These are phyloP conservation scores for Aspergillus fumigatus DNA, from an alignment of 2,329 filamentous ascomycete species.

Conservation along the genomic window DNA sequence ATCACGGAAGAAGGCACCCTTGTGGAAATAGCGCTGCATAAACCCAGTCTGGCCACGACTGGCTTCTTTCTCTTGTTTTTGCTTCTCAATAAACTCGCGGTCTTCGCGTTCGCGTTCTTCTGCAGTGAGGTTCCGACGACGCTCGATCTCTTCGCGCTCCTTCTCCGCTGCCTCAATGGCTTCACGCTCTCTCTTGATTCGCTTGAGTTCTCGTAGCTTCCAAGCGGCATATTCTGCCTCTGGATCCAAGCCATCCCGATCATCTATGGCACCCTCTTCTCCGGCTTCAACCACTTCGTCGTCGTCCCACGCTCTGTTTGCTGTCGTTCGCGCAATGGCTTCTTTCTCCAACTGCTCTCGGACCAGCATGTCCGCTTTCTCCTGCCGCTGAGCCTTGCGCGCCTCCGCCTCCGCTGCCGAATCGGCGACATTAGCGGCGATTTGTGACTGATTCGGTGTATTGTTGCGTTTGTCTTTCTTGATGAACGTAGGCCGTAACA, in stretches of 20 bases:
- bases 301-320: conserved; percentile 81
- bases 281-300: conserved; percentile 61
- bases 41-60: conserved; percentile 75
- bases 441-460: conserved; percentile 19
- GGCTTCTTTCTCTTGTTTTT: conserved; percentile 72
- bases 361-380: conserved; percentile 71
- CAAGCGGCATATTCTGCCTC: conserved; percentile 87
- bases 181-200: conserved; percentile 80
- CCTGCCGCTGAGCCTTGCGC: conserved; percentile 54
- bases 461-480: conserved; percentile 58
- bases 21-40: conserved; percentile 96
- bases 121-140: conserved; percentile 76
- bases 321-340: conserved; percentile 66
- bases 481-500: conserved; percentile 64
- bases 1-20: conserved; percentile 90
- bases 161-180: conserved; percentile 78
- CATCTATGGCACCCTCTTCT: conserved; percentile 73
- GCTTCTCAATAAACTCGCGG: conserved; percentile 67
- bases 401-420: conserved; percentile 40
- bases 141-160: conserved; percentile 84
- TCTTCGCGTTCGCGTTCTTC: conserved; percentile 87
- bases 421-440: conserved; percentile 18
- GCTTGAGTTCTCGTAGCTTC: conserved; percentile 86
- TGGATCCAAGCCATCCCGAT: conserved; percentile 79
- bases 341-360: conserved; percentile 86